These are phyloP conservation scores for Acephala macrosclerotiorum DNA, from an alignment of 2,329 filamentous ascomycete species.

Conservation along the genomic window DNA sequence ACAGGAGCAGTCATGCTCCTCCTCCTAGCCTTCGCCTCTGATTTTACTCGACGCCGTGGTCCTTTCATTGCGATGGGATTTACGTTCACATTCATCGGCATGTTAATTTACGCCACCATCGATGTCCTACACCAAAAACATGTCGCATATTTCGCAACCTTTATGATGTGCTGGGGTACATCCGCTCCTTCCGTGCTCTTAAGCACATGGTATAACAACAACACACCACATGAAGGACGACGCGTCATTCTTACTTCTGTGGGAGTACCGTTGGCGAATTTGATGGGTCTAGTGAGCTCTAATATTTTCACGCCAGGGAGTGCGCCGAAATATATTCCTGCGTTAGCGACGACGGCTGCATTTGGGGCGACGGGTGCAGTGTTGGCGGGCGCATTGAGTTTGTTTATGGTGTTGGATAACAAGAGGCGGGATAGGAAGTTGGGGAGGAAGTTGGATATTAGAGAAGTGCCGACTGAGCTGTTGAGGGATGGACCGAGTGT, in stretches of 20 bases:
- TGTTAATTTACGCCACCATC: slow-evolving; percentile 80
- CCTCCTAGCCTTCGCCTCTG: slow-evolving; percentile 74
- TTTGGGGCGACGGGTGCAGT: slow-evolving; percentile 68
- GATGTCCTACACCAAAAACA: slow-evolving; percentile 57
- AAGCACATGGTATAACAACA: slow-evolving; percentile 63
- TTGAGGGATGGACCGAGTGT: slow-evolving; percentile 61
- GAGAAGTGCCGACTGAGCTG: slow-evolving; percentile 62
- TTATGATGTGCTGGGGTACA: slow-evolving; percentile 68
- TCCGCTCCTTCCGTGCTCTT: slow-evolving; percentile 42
- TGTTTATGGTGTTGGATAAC: slow-evolving; percentile 67
- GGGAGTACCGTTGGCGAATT: slow-evolving; percentile 67
- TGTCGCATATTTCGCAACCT: slow-evolving; percentile 70
- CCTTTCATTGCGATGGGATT: slow-evolving; percentile 80
- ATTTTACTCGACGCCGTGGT: slow-evolving; percentile 53
- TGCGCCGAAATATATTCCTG: slow-evolving; percentile 71
- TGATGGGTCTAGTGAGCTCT: slow-evolving; percentile 73
- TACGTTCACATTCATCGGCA: slow-evolving; percentile 76
- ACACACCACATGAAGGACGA: slow-evolving; percentile 68
- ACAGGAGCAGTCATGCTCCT: slow-evolving; percentile 76
- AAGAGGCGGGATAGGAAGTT: slow-evolving; percentile 37
- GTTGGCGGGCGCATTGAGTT: slow-evolving; percentile 60
- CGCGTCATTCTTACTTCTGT: slow-evolving; percentile 67
- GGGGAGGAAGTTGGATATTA: slow-evolving; percentile 39
- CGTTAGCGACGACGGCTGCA: slow-evolving; percentile 68
- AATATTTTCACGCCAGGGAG: slow-evolving; percentile 74